Base-by-base conservation (phyloP, 768 basidiomycete genomes). In the Boletus rubescentipes region DNA sequence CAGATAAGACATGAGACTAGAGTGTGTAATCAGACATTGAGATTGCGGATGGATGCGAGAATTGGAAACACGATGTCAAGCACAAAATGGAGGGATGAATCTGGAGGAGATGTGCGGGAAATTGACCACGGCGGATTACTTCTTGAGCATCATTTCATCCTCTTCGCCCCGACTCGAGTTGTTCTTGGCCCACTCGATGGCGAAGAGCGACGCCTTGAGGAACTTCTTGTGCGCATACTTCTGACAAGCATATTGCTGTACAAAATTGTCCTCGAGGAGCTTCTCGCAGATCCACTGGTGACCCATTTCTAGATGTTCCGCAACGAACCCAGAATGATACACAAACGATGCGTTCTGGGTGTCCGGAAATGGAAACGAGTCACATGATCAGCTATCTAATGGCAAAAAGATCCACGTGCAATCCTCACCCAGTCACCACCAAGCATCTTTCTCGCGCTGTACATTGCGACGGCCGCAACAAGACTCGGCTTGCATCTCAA, bases 151-250 rank as follows among this genome's bases (percentile, higher is more conserved):
- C 59, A 64, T 58, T 35, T 52, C 52, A 40, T 62, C 68, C 49
- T 69, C 66, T 61, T 45, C 67, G 63, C 72, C 71, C 52, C 64
- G 75, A 47, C 64, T 68, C 62, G 75, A 60, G 67, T 84, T 78
- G 37, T 68, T 72, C 61, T 76, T 81, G 40, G 88, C 87, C 86
- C 86, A 89, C 51, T 87, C 81, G 65, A 89, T 78, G 39, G 89
- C 89, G 65, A 85, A 91, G 36, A 81, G 70, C 18, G 88, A 86
- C 30, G 89, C 96, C 73, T 96, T 93, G 69, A 98, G 84, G 82
- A 97, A 98, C 73, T 93, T 95, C 85, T 95, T 97, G 80, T 91
- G 83, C 41, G 93, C 85, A 72, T 98, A 99, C 77, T 99, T 98
- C 79, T 89, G 89, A 83, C 85, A 95, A 36, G 94, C 87, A 72